These are phyloP conservation scores for Colletotrichum liaoningense DNA, from an alignment of 2,329 filamentous ascomycete genomes.

Conservation along the genomic window DNA sequence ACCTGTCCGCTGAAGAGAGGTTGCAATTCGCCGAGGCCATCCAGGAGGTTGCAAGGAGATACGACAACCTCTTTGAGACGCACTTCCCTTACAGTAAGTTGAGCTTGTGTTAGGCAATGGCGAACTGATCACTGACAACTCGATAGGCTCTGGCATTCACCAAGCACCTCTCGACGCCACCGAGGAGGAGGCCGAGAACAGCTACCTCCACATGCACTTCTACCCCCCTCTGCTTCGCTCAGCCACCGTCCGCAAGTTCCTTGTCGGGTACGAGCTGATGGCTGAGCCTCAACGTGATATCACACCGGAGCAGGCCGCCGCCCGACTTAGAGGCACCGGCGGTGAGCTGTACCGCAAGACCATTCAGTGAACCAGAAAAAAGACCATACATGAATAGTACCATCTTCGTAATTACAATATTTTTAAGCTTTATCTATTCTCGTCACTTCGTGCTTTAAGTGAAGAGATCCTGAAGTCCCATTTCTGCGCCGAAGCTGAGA, in stretches of 20 bases:
- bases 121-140: constrained; percentile 36
- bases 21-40: constrained; percentile 83
- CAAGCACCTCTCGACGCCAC: constrained; percentile 90
- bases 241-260: constrained; percentile 93
- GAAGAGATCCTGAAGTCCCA: neutral
- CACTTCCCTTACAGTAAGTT: constrained; percentile 90
- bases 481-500: neutral
- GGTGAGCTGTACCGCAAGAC: constrained; percentile 86
- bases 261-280: constrained; percentile 96
- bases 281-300: constrained; percentile 98
- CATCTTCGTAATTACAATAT: neutral
- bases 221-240: constrained; percentile 94
- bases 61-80: constrained; percentile 97
- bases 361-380: constrained; percentile 43
- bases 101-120: neutral
- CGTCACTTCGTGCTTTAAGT: neutral
- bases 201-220: constrained; percentile 97
- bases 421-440: neutral
- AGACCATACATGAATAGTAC: neutral
- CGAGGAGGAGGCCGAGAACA: constrained; percentile 84
- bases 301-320: constrained; percentile 94
- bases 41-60: constrained; percentile 87
- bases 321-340: constrained; percentile 78
- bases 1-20: constrained; percentile 79
- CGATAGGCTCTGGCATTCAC: constrained; percentile 86